These are phyloP conservation scores for Nevesoporus exiguus DNA, from an alignment of 768 basidiomycete genomes.

Conservation along the genomic window DNA sequence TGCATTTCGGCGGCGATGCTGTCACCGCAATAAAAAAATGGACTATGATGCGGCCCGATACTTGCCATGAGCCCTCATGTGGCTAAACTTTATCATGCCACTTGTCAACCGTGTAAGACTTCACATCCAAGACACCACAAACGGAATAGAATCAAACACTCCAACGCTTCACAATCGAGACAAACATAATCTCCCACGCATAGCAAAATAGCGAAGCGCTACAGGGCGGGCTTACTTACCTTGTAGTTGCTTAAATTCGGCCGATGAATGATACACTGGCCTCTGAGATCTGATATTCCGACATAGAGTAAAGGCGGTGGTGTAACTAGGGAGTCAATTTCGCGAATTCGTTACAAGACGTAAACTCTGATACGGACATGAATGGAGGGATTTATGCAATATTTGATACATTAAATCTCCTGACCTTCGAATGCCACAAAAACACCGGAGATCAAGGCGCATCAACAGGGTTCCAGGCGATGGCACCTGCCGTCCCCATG, in stretches of 20 bases:
- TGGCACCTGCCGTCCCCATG: conserved; percentile 63
- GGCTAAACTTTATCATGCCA: background rate
- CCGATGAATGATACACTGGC: background rate
- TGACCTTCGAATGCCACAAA: background rate
- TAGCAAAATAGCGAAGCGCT: background rate
- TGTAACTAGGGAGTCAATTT: background rate
- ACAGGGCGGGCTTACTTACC: background rate
- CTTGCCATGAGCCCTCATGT: background rate
- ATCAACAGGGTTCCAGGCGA: conserved; percentile 85
- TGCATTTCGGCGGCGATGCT: conserved; percentile 5
- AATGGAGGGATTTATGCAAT: background rate
- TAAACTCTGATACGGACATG: background rate
- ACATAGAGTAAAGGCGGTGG: background rate
- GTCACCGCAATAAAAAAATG: background rate
- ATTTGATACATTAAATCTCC: background rate
- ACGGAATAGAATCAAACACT: background rate
- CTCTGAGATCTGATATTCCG: too few species aligned
- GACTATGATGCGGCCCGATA: background rate
- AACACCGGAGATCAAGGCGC: conserved; percentile 24
- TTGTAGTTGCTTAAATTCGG: background rate
- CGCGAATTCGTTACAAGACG: background rate
- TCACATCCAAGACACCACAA: background rate
- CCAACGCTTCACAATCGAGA: background rate
- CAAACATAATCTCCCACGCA: background rate
- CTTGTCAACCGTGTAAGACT: background rate